Evolutionary conservation across 148 eudicot species (phyloP), one percentile per base, ranked within the genome.

Genomic region (Amaranthus palmeri): DNA sequence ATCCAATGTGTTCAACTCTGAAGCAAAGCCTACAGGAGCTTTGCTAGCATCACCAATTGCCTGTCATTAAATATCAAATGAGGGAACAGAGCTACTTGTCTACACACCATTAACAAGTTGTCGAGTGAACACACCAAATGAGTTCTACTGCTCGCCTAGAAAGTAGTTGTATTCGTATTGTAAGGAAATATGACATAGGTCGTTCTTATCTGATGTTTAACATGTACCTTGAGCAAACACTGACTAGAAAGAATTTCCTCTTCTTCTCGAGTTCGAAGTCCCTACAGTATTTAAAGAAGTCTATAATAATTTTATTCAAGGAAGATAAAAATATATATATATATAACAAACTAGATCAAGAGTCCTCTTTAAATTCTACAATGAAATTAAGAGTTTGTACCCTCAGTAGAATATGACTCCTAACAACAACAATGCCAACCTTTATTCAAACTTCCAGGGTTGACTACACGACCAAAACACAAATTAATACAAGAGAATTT

Each of bases 241-340:
- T 79, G 90, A 80, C 99, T 91, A 71, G 97, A 91, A 78, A 95
- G 88, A 67, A 78, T 76, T 70, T 95, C 99, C 83, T 95, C 99
- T 81, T 86, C 85, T 80, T 91, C 97, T 76, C 99, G 93, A 69
- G 85, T 86, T 65, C 99, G 87, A 77, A 86, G 73, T 69, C 97
- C 99, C 99, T 93, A 78, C 48, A 81, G 50, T 70, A 59, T 71
- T 79, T 68, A 60, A 74, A 74, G 61, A 67, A 53, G 43, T 40
- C 8, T 50, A 71, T 36, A 40, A 47, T 55, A 68, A 65, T 14
- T 53, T 44, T 60, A 13, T 60, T 54, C 48, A 61, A 54, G 62
- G 46, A 63, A 73, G 46, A 41, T 61, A 59, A n/a, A 68, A 11
- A 15, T 47, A 46, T 63, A 55, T 42, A 25, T 25, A 25, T 25